These are phyloP conservation scores for Calonectria leucothoes DNA, from an alignment of 2,329 filamentous ascomycete genomes.

Conservation along the genomic window DNA sequence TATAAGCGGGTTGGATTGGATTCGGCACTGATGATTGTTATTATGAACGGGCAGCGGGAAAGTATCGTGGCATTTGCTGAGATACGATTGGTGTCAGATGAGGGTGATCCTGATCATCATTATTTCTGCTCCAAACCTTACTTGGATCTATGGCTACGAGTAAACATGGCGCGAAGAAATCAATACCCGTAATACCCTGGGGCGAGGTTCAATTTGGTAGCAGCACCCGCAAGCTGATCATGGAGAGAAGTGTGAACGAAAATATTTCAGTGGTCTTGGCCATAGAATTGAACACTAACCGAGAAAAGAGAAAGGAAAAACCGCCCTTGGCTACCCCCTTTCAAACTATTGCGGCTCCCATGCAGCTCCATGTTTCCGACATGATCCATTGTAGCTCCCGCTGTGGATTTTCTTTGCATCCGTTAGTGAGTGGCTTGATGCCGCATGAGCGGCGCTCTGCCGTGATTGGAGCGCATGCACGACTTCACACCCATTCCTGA, in stretches of 20 bases:
- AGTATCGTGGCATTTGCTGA: background rate
- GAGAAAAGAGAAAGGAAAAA: background rate
- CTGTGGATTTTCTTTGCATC: background rate
- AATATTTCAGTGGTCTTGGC: background rate
- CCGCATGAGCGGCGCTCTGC: background rate
- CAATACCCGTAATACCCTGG: no score
- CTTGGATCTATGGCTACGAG: background rate
- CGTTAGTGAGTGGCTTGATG: background rate
- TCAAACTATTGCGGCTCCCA: conserved; percentile 5
- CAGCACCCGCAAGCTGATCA: background rate
- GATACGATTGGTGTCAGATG: background rate
- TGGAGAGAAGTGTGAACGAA: background rate
- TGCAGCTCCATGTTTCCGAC: conserved; percentile 1
- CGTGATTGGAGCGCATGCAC: conserved; percentile 14
- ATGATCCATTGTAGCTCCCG: background rate
- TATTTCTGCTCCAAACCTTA: background rate
- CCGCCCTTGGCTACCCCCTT: background rate
- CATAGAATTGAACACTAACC: background rate
- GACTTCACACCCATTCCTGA: background rate
- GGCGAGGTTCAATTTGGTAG: background rate
- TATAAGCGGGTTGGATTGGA: background rate
- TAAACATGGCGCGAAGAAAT: no score
- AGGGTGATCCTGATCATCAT: background rate
- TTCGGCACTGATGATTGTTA: background rate
- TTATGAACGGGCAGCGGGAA: background rate